Percentiles rank a stretch among this genome's conserved stretches.
These are phyloP conservation scores for Populus ilicifolia DNA, from an alignment of 345 rosid species.

Conservation along the genomic window DNA sequence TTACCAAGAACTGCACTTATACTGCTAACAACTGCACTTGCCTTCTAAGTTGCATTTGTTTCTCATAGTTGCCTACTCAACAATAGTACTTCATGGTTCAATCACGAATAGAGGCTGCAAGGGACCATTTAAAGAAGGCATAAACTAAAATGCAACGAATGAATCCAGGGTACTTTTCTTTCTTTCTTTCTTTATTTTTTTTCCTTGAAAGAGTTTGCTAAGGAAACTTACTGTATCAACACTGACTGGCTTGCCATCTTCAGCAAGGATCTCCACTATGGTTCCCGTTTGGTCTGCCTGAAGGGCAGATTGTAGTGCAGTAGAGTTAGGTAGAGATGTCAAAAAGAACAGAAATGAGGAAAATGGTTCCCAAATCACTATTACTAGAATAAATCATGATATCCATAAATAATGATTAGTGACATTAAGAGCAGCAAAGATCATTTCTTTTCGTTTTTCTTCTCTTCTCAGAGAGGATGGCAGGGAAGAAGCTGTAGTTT, in stretches of 20 bases:
- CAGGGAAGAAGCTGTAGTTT: too few relatives aligned
- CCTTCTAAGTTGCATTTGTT: conserved; percentile 9
- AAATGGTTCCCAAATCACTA: not conserved
- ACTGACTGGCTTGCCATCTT: conserved; percentile 70
- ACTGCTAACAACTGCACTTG: conserved; percentile 17
- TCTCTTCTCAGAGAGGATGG: too few relatives aligned
- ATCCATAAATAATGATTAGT: too few relatives aligned
- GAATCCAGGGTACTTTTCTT: not conserved
- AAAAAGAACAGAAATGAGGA: not conserved
- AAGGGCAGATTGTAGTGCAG: conserved; percentile 6
- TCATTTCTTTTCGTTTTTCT: too few relatives aligned
- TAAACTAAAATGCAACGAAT: not conserved
- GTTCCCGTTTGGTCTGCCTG: conserved; percentile 83
- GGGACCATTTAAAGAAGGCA: not conserved
- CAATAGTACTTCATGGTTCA: conserved; percentile 45
- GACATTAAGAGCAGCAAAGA: too few relatives aligned
- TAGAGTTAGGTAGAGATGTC: not conserved
- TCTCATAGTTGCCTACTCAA: not conserved
- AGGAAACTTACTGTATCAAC: conserved; percentile 56
- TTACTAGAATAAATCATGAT: too few relatives aligned
- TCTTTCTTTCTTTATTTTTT: not conserved
- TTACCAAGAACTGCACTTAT: conserved; percentile 21
- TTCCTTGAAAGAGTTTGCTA: not conserved
- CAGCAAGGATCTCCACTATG: conserved; percentile 62
- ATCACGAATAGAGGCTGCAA: conserved; percentile 75